Percentiles rank a stretch among this genome's conserved stretches.
phyloP scores from a whole-genome alignment of 495 filamentous ascomycete species.

The Hamigera avellanea region DNA sequence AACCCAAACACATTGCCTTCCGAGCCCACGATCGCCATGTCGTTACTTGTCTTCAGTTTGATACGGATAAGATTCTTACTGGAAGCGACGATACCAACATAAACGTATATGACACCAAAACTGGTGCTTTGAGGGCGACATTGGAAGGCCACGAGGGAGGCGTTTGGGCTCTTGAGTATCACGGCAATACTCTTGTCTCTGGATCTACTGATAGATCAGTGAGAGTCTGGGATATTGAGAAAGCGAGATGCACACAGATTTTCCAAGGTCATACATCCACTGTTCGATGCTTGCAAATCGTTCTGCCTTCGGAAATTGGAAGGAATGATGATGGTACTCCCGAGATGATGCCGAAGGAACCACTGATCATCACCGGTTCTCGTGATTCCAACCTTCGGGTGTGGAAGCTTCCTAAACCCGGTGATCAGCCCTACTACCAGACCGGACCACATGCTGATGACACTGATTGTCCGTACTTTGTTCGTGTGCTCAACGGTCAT shows the following conservation, averaged over 20 bases:
- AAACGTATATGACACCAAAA: constrained; percentile 96
- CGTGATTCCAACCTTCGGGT: constrained; percentile 89
- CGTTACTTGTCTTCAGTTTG: constrained; percentile 95
- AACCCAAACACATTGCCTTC: constrained; percentile 92
- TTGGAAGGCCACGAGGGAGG: constrained; percentile 93
- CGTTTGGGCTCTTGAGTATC: constrained; percentile 95
- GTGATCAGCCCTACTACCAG: constrained; percentile 63
- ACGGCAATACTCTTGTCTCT: constrained; percentile 89
- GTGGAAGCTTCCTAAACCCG: constrained; percentile 85
- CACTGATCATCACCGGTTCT: constrained; percentile 94
- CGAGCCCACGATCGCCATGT: constrained; percentile 91
- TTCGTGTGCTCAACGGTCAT: constrained; percentile 78
- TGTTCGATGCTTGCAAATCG: constrained; percentile 88
- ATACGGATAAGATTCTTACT: constrained; percentile 94
- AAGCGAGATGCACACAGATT: constrained; percentile 79
- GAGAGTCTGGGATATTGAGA: constrained; percentile 93
- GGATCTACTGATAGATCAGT: constrained; percentile 95
- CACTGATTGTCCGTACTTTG: constrained; percentile 83
- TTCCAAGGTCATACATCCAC: constrained; percentile 98
- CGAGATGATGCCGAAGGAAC: constrained; percentile 81
- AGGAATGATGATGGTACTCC: constrained; percentile 58
- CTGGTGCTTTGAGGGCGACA: constrained; percentile 68
- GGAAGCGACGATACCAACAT: constrained; percentile 97
- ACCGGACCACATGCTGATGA: constrained; percentile 65
- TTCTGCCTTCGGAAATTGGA: constrained; percentile 74